A percentile compares a stretch with the other conserved stretches of the same genome.
These are phyloP conservation scores for Capsicum pubescens DNA, from an alignment of 257 asterid genomes.

Conservation along the genomic window DNA sequence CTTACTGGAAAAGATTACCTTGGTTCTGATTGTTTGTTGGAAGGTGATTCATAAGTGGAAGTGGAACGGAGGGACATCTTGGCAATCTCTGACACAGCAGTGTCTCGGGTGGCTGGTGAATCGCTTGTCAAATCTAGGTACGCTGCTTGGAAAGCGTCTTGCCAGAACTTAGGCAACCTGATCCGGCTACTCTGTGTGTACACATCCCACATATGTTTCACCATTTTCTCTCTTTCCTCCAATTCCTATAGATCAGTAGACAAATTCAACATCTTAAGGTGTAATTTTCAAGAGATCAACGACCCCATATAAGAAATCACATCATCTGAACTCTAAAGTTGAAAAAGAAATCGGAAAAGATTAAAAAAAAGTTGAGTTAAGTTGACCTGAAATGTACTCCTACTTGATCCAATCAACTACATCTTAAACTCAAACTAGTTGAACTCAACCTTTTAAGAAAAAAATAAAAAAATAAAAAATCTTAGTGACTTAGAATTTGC, in stretches of 20 bases:
- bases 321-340: not conserved
- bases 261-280: not conserved
- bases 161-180: slow-evolving; percentile 81
- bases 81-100: slow-evolving; percentile 84
- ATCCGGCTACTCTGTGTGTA: slow-evolving; percentile 68
- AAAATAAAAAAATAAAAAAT: no score
- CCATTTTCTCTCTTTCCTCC: slow-evolving; percentile 88
- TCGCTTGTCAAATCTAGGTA: slow-evolving; percentile 83
- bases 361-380: not conserved
- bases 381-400: not conserved
- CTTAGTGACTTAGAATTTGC: not conserved
- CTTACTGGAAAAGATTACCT: slow-evolving; percentile 1
- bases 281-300: not conserved
- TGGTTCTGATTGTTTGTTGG: not conserved
- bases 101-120: slow-evolving; percentile 44
- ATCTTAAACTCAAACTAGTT: not conserved
- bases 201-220: slow-evolving; percentile 87
- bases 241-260: slow-evolving; percentile 58
- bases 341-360: not conserved
- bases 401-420: not conserved
- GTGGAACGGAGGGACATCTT: slow-evolving; percentile 77
- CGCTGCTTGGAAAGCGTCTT: slow-evolving; percentile 93
- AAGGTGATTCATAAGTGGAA: slow-evolving; percentile 38
- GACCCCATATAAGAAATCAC: not conserved
- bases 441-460: no score